These are phyloP conservation scores for Yamadazyma triangularis DNA, from an alignment of 1,139 yeast genomes.

Conservation along the genomic window DNA sequence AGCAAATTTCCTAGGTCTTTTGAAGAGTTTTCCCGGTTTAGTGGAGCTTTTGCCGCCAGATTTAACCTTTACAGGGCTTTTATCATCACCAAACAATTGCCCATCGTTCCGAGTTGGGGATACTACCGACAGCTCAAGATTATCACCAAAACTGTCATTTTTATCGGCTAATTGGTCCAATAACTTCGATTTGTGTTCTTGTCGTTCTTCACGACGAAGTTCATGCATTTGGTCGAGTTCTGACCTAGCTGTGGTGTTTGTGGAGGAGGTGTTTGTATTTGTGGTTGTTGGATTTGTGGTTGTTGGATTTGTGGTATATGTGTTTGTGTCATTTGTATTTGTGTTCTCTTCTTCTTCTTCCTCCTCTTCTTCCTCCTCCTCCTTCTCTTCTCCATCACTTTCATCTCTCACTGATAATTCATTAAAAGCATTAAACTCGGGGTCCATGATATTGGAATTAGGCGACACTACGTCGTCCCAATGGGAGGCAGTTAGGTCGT, in stretches of 20 bases:
- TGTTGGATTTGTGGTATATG: no score
- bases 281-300: no score
- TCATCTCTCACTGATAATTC: constrained; percentile 18
- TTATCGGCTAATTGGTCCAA: constrained; percentile 34
- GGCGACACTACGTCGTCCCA: constrained; percentile 35
- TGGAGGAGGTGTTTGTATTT: no score
- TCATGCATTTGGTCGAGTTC: constrained; percentile 31
- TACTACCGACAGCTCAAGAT: constrained; percentile 16
- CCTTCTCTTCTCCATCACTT: constrained; percentile 17
- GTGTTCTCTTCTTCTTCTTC: no score
- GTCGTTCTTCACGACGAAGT: constrained; percentile 29
- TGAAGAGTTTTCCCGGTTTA: constrained; percentile 29
- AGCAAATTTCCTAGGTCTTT: constrained; percentile 38
- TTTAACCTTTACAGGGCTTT: constrained; percentile 28
- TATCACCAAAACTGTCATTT: constrained; percentile 16
- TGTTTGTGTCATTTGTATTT: no score
- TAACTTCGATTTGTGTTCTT: constrained; percentile 32
- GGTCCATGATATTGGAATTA: constrained; percentile 8
- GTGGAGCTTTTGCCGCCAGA: constrained; percentile 18
- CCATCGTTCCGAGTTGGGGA: constrained; percentile 18
- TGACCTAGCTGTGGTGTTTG: constrained; percentile 15
- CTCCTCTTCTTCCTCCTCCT: constrained; percentile 18
- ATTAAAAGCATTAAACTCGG: constrained; percentile 23
- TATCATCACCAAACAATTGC: constrained; percentile 32
- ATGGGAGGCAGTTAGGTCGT: constrained; percentile 30